phyloP scores from a whole-genome alignment of 164 flowering plant species.

The Stephania japonica region DNA sequence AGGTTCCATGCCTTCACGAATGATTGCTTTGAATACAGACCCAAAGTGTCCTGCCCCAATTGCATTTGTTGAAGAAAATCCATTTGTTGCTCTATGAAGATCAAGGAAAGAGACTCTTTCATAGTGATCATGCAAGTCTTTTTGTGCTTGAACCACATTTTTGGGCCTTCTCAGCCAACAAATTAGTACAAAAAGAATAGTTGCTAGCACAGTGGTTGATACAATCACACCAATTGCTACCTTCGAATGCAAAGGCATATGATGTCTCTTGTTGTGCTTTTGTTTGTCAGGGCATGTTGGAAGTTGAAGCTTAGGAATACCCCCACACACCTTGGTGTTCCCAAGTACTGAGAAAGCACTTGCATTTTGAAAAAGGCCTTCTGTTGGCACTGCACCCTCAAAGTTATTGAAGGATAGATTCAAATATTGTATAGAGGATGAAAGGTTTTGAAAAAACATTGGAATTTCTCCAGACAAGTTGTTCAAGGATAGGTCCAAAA shows the following conservation, averaged over 20 bases:
- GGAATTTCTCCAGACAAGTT: slow-evolving; percentile 4
- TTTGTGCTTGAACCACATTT: neutral
- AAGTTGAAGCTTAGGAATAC: slow-evolving; percentile 5
- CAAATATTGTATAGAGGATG: neutral
- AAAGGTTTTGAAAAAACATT: neutral
- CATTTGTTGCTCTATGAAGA: slow-evolving; percentile 10
- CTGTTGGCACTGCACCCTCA: too few species aligned
- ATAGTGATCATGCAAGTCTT: neutral
- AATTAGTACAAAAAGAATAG: neutral
- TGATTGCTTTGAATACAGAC: slow-evolving; percentile 9
- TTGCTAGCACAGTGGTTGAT: neutral
- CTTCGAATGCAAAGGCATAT: neutral
- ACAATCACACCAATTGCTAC: neutral
- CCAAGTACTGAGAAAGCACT: slow-evolving; percentile 9
- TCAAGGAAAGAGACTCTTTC: slow-evolving; percentile 1
- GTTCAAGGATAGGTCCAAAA: slow-evolving; percentile 1
- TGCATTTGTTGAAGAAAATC: slow-evolving; percentile 8
- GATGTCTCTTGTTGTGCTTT: neutral
- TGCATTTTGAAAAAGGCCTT: too few species aligned
- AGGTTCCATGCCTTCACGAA: neutral
- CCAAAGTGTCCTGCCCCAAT: slow-evolving; percentile 12
- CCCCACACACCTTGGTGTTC: slow-evolving; percentile 6
- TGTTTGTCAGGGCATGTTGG: neutral
- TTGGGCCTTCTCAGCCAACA: neutral
- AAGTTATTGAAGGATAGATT: too few species aligned